Evolutionary conservation across 371 early-diverging fungal species (phyloP).

Genomic region (Actinomucor elegans): DNA sequence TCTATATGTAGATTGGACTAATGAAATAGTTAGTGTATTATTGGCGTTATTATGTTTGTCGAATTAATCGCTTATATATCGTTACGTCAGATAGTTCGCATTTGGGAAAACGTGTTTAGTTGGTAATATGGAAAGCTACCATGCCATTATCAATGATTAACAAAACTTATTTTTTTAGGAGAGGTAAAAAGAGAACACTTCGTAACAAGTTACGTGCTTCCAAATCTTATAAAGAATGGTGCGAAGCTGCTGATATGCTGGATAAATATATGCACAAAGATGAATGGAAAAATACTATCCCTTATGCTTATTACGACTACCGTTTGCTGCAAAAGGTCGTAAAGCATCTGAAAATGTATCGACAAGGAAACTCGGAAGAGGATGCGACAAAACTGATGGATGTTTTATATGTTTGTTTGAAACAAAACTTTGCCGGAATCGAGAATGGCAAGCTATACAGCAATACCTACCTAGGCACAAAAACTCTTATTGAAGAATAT

Average conservation of each 20-base stretch:
- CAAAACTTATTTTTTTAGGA: slow-evolving; percentile 46
- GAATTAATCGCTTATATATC: slow-evolving; percentile 70
- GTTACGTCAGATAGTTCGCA: slow-evolving; percentile 69
- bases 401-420: slow-evolving; percentile 68
- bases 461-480: slow-evolving; percentile 78
- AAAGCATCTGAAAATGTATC: slow-evolving; percentile 39
- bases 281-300: slow-evolving; percentile 70
- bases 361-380: slow-evolving; percentile 29
- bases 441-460: slow-evolving; percentile 78
- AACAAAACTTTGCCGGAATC: slow-evolving; percentile 80
- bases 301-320: slow-evolving; percentile 69
- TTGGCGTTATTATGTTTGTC: slow-evolving; percentile 60
- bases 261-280: slow-evolving; percentile 72
- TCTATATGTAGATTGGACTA: too few relatives aligned
- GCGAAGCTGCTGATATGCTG: slow-evolving; percentile 63
- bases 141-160: neutral
- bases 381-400: slow-evolving; percentile 43
- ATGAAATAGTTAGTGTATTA: slow-evolving; percentile 52
- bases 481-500: slow-evolving; percentile 74
- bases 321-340: slow-evolving; percentile 68
- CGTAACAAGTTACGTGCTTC: slow-evolving; percentile 54
- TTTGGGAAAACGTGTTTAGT: slow-evolving; percentile 72
- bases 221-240: slow-evolving; percentile 71
- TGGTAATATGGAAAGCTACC: slow-evolving; percentile 45
- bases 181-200: slow-evolving; percentile 53